Evolutionary conservation across 257 asterid species (phyloP).

Genomic region (Verbena officinalis): DNA sequence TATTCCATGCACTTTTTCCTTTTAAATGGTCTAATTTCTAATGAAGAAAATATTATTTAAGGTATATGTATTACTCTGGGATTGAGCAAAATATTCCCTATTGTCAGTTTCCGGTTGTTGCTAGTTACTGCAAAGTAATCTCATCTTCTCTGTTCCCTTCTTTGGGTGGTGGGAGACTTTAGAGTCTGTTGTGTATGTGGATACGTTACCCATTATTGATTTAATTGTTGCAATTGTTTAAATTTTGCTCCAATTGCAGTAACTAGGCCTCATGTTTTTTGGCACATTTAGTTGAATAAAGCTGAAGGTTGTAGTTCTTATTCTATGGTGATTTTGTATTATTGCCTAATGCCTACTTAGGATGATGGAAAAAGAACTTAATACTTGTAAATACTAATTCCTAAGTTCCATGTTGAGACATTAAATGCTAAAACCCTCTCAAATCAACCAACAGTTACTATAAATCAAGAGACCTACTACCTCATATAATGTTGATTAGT

Average conservation of each 20-base stretch:
- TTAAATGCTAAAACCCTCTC: not conserved
- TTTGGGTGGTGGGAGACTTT: not conserved
- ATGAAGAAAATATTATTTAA: not conserved
- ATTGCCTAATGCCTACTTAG: not conserved
- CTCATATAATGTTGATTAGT: not conserved
- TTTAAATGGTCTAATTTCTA: too few relatives aligned
- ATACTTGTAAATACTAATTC: not conserved
- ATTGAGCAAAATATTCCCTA: not conserved
- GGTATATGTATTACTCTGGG: conserved; percentile 8
- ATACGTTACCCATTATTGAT: not conserved
- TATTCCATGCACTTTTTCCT: not conserved
- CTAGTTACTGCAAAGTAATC: not conserved
- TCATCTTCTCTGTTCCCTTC: not conserved
- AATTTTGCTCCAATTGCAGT: not conserved
- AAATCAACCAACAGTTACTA: not conserved
- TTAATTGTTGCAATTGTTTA: not conserved
- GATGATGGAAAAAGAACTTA: not conserved
- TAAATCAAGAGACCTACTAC: not conserved
- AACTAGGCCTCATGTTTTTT: not conserved
- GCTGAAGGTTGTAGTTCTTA: not conserved
- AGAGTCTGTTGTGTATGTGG: not conserved
- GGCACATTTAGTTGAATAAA: conserved; percentile 9
- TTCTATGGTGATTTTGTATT: conserved; percentile 1
- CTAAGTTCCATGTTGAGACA: conserved; percentile 8
- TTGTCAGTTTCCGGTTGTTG: not conserved